A percentile compares a stretch with the other conserved stretches of the same genome.
Evolutionary conservation across 495 filamentous ascomycete genomes (phyloP).

Genomic region (Tetracladium marchalianum): DNA sequence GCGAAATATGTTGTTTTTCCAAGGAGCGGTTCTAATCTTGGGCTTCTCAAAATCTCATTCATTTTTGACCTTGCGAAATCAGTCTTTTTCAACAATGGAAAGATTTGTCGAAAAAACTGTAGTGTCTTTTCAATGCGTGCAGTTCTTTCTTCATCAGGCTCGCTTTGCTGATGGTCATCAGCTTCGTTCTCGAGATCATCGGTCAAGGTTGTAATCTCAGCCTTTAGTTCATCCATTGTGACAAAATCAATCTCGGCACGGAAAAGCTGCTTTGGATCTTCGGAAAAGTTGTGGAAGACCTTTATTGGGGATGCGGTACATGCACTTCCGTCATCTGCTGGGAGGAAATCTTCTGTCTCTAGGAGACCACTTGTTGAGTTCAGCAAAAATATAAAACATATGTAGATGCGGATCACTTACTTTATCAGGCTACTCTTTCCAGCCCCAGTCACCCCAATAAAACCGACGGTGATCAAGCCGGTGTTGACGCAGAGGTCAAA

Average conservation of each 20-base stretch:
- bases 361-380: too few species aligned
- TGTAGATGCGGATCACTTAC: too few species aligned
- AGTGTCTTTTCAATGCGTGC: constrained; percentile 33
- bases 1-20: too few species aligned
- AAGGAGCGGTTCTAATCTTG: too few species aligned
- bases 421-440: constrained; percentile 43
- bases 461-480: constrained; percentile 34
- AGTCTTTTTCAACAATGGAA: constrained; percentile 28
- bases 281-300: constrained; percentile 45
- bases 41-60: too few species aligned
- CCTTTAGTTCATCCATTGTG: constrained; percentile 40
- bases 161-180: constrained; percentile 31
- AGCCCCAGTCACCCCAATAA: constrained; percentile 39
- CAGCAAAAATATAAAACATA: too few species aligned
- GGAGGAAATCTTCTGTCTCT: constrained; percentile 24
- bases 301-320: constrained; percentile 62
- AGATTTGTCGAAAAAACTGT: constrained; percentile 38
- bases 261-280: constrained; percentile 37
- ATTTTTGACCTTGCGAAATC: too few species aligned
- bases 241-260: constrained; percentile 55
- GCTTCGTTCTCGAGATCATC: constrained; percentile 28
- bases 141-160: constrained; percentile 26
- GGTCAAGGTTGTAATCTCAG: constrained; percentile 38
- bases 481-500: too few species aligned
- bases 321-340: constrained; percentile 28